phyloP scores from a whole-genome alignment of 108 stramenopile species.

The Aurantiochytrium sp. region DNA sequence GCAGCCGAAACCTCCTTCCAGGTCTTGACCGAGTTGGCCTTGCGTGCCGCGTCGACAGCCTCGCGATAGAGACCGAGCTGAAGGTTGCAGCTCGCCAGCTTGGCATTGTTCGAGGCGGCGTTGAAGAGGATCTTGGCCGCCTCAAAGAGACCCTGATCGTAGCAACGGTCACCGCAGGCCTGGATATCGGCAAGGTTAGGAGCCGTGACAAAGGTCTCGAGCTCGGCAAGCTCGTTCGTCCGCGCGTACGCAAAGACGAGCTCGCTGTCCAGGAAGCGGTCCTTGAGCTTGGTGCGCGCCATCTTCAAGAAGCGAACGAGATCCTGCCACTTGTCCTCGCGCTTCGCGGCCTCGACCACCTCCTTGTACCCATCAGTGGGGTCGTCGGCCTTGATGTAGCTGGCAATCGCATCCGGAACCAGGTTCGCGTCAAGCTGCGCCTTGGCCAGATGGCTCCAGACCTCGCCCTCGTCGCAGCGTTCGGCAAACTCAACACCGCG shows the following conservation, averaged over 20 bases:
- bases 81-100: slow-evolving; percentile 95
- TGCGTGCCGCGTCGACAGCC: slow-evolving; percentile 93
- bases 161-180: slow-evolving; percentile 84
- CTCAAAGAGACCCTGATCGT: slow-evolving; percentile 87
- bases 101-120: slow-evolving; percentile 99
- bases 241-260: slow-evolving; percentile 95
- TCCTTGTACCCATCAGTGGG: slow-evolving; percentile 75
- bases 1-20: slow-evolving; percentile 97
- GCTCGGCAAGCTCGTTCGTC: slow-evolving; percentile 85
- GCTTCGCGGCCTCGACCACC: slow-evolving; percentile 88
- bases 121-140: slow-evolving; percentile 93
- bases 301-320: slow-evolving; percentile 95
- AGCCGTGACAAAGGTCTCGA: slow-evolving; percentile 90
- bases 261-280: slow-evolving; percentile 93
- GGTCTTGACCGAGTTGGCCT: slow-evolving; percentile 93
- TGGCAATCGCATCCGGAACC: slow-evolving; percentile 86
- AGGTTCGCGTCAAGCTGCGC: slow-evolving; percentile 92
- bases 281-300: slow-evolving; percentile 88
- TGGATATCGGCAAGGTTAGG: slow-evolving; percentile 99
- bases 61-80: slow-evolving; percentile 94
- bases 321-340: slow-evolving; percentile 80
- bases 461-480: slow-evolving; percentile 86
- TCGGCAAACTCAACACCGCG: slow-evolving; percentile 94
- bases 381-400: slow-evolving; percentile 97
- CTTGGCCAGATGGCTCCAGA: slow-evolving; percentile 97